These are phyloP conservation scores for Suillus brevipes DNA, from an alignment of 768 basidiomycete species.

Conservation along the genomic window DNA sequence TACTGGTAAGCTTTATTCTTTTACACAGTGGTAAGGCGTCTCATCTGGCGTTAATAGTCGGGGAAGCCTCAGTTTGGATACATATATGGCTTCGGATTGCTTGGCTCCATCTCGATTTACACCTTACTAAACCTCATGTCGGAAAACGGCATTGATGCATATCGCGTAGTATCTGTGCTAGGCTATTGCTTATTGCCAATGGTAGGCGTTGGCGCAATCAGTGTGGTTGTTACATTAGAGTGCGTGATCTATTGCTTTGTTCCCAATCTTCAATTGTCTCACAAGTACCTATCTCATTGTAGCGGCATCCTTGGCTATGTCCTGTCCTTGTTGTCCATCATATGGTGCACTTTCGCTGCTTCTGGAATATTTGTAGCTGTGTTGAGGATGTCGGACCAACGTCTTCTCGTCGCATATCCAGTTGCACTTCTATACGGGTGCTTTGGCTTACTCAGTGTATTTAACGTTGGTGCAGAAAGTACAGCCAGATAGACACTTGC, in stretches of 20 bases:
- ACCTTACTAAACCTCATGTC: constrained; percentile 97
- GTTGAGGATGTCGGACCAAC: constrained; percentile 92
- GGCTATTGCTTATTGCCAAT: constrained; percentile 97
- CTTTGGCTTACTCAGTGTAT: constrained; percentile 90
- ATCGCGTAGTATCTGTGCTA: constrained; percentile 90
- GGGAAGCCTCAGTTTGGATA: constrained; percentile 99
- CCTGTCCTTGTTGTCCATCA: constrained; percentile 75
- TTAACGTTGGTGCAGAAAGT: constrained; percentile 54
- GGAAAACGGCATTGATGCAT: constrained; percentile 90
- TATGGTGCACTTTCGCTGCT: constrained; percentile 97
- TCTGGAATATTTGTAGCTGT: constrained; percentile 96
- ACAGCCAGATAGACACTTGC: constrained; percentile 29
- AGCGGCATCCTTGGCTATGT: constrained; percentile 87
- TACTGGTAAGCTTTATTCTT: constrained; percentile 66
- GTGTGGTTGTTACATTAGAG: constrained; percentile 87
- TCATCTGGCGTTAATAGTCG: constrained; percentile 55
- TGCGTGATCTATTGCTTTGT: constrained; percentile 42
- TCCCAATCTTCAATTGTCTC: constrained; percentile 12
- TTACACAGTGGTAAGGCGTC: not conserved
- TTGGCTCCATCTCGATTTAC: constrained; percentile 91
- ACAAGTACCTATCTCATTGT: constrained; percentile 1
- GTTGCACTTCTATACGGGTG: constrained; percentile 92
- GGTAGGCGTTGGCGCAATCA: constrained; percentile 90
- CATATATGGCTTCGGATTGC: constrained; percentile 96
- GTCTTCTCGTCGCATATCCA: constrained; percentile 94